Evolutionary conservation across 257 asterid genomes (phyloP), one percentile per base, ranked within the genome.

Genomic region (Nicotiana knightiana): DNA sequence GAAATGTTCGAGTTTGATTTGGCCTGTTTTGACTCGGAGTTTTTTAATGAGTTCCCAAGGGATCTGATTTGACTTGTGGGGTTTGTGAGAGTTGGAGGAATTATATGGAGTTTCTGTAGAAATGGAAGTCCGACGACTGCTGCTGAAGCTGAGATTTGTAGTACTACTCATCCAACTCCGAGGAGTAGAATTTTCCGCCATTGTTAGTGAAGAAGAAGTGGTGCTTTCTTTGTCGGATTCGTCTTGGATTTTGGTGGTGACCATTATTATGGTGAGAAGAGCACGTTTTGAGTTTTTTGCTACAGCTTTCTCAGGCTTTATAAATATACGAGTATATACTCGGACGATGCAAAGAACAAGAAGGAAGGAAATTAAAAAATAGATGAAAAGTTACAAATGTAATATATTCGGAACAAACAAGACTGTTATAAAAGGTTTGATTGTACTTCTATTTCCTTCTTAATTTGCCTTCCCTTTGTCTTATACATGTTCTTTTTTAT

Each of bases 221-320:
- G 89, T 87, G 86, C 91, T 88, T 53, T 88, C 91, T 4, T 86
- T 85, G 81, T 88, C 91, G 65, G 90, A 87, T 77, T 88, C 88
- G 18, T 88, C 88, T 66, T 76, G 88, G 88, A 80, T 85, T 83
- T 24, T 43, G 48, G 76, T 83, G 82, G 84, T 82, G 13, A 90
- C 81, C 91, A 88, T 88, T 82, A 85, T 86, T 70, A 63, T 15
- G 77, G 3, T 54, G 0, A 21, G 37, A 57, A 77, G 66, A 82
- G 84, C 87, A 86, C 85, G 87, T 75, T 82, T 71, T 83, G 35
- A 59, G 71, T 65, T 83, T 65, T 83, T 4, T 37, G 9, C 61
- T 82, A 24, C 30, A 8, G 83, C 85, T 84, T 88, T 86, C 28
- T 43, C 85, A 67, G 81, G 86, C 84, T 73, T 87, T 85, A 57